phyloP scores from a whole-genome alignment of 108 stramenopile species.

The Schizochytrium sp. region DNA sequence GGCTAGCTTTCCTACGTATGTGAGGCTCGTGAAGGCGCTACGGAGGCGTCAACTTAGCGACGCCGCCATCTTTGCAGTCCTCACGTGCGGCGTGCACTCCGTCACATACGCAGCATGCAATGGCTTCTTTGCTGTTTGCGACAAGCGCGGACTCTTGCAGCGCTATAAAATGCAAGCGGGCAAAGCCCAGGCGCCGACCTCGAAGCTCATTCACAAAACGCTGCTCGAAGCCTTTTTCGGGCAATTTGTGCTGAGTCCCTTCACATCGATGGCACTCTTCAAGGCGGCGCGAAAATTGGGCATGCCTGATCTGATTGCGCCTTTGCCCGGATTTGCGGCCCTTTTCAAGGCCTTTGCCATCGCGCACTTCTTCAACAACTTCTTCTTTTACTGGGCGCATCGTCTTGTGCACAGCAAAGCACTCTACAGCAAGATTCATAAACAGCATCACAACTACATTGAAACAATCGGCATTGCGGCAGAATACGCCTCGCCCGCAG shows the following conservation, averaged over 20 bases:
- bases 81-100: not conserved
- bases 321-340: not conserved
- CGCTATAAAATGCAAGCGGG: not conserved
- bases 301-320: not conserved
- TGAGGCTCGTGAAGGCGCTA: not conserved
- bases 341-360: slow-evolving; percentile 9
- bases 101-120: not conserved
- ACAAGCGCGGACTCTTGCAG: not conserved
- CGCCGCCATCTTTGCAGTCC: not conserved
- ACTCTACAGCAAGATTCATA: slow-evolving; percentile 27
- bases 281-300: not conserved
- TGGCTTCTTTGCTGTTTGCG: not conserved
- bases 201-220: not conserved
- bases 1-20: not conserved
- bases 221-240: not conserved
- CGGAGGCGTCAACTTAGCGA: not conserved
- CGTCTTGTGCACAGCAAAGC: slow-evolving; percentile 15
- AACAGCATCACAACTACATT: slow-evolving; percentile 32
- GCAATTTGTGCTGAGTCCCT: not conserved
- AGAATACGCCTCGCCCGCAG: slow-evolving; percentile 28
- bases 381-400: slow-evolving; percentile 36
- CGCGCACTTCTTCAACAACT: slow-evolving; percentile 27
- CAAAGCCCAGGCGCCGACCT: not conserved
- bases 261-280: not conserved
- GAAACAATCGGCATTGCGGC: slow-evolving; percentile 29